phyloP scores from a whole-genome alignment of 805 yeast species.

The Teunomyces cretensis region DNA sequence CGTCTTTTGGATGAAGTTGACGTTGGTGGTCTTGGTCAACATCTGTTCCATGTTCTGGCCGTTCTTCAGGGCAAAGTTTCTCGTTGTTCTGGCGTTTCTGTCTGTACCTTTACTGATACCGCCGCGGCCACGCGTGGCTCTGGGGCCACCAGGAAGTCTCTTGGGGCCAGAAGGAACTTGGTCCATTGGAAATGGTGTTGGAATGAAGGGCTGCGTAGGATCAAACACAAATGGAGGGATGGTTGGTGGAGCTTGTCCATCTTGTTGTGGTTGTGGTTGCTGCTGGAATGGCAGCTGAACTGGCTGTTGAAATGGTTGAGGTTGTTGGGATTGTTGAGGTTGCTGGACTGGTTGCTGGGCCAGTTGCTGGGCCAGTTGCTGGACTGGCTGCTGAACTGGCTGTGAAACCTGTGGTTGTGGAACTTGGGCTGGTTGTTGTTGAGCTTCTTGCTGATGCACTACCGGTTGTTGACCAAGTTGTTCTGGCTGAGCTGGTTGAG shows the following conservation, averaged over 20 bases:
- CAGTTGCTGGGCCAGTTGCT: too few relatives aligned
- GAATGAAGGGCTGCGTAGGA: background rate
- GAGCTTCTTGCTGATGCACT: slow-evolving; percentile 7
- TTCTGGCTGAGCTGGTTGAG: background rate
- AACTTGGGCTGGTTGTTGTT: background rate
- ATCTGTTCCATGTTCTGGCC: slow-evolving; percentile 43
- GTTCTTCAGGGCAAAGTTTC: slow-evolving; percentile 38
- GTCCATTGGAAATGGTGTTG: slow-evolving; percentile 3
- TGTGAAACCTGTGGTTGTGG: too few relatives aligned
- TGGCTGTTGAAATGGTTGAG: slow-evolving; percentile 7
- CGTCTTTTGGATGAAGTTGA: slow-evolving; percentile 42
- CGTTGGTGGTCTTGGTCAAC: slow-evolving; percentile 35
- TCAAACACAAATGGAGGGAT: slow-evolving; percentile 3
- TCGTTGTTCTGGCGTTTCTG: slow-evolving; percentile 8
- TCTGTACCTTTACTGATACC: slow-evolving; percentile 23
- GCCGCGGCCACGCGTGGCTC: slow-evolving; percentile 13
- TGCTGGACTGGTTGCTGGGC: too few relatives aligned
- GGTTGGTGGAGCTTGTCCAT: background rate
- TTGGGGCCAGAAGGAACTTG: slow-evolving; percentile 13
- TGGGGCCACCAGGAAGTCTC: slow-evolving; percentile 3
- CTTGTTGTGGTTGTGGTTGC: slow-evolving; percentile 8
- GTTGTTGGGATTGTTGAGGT: slow-evolving; percentile 9
- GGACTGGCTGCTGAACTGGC: too few relatives aligned
- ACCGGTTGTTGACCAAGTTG: slow-evolving; percentile 6
- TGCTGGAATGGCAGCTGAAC: slow-evolving; percentile 8